Base-by-base conservation (phyloP, 2,329 filamentous ascomycete species). In the Penicillium frequentans region DNA sequence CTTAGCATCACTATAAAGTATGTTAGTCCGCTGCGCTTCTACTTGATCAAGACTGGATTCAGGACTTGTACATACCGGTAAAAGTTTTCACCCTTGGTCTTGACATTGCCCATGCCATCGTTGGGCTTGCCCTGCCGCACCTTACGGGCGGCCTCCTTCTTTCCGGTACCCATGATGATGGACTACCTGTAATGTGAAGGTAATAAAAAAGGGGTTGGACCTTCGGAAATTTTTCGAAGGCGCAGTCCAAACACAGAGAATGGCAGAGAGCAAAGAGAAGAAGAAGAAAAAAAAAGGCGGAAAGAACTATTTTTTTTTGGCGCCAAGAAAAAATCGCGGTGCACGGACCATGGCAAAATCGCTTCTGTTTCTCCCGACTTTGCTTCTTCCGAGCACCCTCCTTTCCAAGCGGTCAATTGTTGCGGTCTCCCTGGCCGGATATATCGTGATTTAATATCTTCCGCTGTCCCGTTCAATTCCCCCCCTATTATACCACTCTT, bases 31-130 rank as follows among this genome's bases (percentile, higher is more conserved):
- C 43, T 44, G 51, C 7, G 37, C 10, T 39, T 16, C 5, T 31
- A 14, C 3, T 45, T n/a, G 5, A 33, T 19, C 16, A 43, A 6
- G n/a, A 31, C 23, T 29, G 44, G 21, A 19, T 14, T n/a, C n/a
- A 43, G 29, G 49, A 82, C 64, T 80, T 45, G 35, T 7, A 64
- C 62, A 31, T 65, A 89, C 83, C 90, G 87, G 81, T 98, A 98
- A 81, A 98, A 99, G 82, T 98, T 98, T 83, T 98, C 93, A 79
- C 95, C 95, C 81, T 99, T 99, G 68, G 87, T 83, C 70, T 88
- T 91, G 71, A 98, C 90, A 79, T 98, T 98, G 69, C 80, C 87
- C 86, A 96, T 91, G 74, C 91, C 91, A 86, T 95, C 89, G 65
- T 85, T 85, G 49, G 84, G 85, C 80, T 93, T 93, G 67, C 91